A percentile compares a stretch with the other conserved stretches of the same genome.
These are phyloP conservation scores for Westerdykella aurantiaca DNA, from an alignment of 2,329 filamentous ascomycete species.

Conservation along the genomic window DNA sequence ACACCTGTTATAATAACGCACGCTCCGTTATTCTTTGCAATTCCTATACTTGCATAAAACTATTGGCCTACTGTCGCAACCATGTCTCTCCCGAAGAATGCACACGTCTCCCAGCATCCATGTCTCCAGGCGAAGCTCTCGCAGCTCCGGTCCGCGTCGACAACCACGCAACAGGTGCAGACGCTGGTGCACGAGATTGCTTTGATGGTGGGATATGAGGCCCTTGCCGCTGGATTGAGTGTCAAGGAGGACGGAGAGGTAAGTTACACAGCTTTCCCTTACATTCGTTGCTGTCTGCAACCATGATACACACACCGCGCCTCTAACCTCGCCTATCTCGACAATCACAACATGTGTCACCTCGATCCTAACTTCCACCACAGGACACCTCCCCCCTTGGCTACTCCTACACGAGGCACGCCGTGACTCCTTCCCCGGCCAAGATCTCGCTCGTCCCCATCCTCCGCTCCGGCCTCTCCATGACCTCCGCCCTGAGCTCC, in stretches of 20 bases:
- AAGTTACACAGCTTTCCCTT: conserved; percentile 26
- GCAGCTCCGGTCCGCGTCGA: conserved; percentile 70
- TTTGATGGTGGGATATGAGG: conserved; percentile 75
- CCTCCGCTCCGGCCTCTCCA: conserved; percentile 82
- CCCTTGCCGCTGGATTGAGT: conserved; percentile 60
- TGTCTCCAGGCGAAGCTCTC: conserved; percentile 84
- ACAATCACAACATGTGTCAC: conserved; percentile 4
- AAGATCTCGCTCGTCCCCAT: conserved; percentile 82
- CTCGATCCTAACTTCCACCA: conserved; percentile 2
- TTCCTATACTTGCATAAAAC: too few relatives aligned
- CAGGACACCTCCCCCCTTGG: conserved; percentile 75
- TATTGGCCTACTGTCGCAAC: conserved; percentile 3
- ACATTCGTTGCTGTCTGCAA: not conserved
- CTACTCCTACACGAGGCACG: conserved; percentile 63
- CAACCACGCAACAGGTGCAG: conserved; percentile 71
- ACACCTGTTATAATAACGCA: too few relatives aligned
- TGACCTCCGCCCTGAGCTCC: conserved; percentile 81
- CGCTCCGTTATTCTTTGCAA: too few relatives aligned
- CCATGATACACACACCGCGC: not conserved
- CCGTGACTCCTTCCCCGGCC: conserved; percentile 57
- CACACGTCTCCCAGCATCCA: conserved; percentile 77
- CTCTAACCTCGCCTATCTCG: not conserved
- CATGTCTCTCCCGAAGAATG: conserved; percentile 48
- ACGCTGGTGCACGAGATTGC: conserved; percentile 79
- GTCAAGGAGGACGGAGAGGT: conserved; percentile 59